phyloP scores from a whole-genome alignment of 305 asterid species.

The Ilex paraguariensis region DNA sequence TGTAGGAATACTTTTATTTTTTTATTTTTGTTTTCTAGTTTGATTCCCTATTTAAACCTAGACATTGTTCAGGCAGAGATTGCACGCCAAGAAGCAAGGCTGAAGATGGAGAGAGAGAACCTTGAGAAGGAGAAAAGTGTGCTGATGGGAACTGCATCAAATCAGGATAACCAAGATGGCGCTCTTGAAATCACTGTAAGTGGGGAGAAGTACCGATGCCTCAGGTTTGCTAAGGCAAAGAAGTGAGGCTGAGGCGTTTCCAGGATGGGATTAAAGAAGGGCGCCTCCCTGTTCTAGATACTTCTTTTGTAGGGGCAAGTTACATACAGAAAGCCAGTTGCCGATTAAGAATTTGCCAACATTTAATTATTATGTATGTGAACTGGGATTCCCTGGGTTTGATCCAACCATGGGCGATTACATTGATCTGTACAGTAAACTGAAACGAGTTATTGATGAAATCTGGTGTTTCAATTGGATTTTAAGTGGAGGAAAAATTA shows the following conservation, averaged over 20 bases:
- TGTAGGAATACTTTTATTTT: neutral
- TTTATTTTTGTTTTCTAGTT: neutral
- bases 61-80: constrained; percentile 71
- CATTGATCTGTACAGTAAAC: too few species aligned
- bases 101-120: constrained; percentile 89
- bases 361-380: too few species aligned
- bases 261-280: constrained; percentile 17
- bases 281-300: constrained; percentile 17
- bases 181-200: constrained; percentile 98
- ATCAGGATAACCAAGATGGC: constrained; percentile 97
- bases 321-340: too few species aligned
- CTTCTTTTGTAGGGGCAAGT: too few species aligned
- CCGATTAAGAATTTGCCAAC: too few species aligned
- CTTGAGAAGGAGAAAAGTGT: constrained; percentile 98
- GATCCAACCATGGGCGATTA: too few species aligned
- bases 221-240: constrained; percentile 96
- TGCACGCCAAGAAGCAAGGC: constrained; percentile 91
- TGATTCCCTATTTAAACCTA: constrained; percentile 6
- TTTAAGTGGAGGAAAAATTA: too few species aligned
- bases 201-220: constrained; percentile 96
- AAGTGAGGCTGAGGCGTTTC: constrained; percentile 42
- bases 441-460: too few species aligned
- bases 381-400: too few species aligned
- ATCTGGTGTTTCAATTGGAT: too few species aligned
- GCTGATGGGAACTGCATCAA: constrained; percentile 97